phyloP scores from a whole-genome alignment of 2,329 filamentous ascomycete genomes.

The Scedosporium boydii region DNA sequence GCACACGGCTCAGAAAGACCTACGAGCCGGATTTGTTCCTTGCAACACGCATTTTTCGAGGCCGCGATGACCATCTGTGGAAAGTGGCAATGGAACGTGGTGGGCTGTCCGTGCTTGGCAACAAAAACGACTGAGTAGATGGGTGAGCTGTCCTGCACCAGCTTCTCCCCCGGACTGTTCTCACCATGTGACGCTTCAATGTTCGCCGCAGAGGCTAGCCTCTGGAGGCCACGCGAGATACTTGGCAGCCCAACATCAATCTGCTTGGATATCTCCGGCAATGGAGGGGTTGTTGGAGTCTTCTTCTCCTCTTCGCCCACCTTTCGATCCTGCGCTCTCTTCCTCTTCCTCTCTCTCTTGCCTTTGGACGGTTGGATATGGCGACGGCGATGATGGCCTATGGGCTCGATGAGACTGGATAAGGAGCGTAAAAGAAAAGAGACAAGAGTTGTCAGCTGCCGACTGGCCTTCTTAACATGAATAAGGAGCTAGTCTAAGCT shows the following conservation, averaged over 20 bases:
- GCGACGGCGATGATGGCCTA: constrained; percentile 50
- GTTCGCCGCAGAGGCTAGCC: constrained; percentile 6
- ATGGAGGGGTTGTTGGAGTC: constrained; percentile 12
- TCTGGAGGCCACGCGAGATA: constrained; percentile 51
- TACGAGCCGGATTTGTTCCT: constrained; percentile 44
- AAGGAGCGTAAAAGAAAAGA: not conserved
- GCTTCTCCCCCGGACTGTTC: not conserved
- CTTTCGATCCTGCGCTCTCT: constrained; percentile 14
- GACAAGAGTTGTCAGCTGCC: too few relatives aligned
- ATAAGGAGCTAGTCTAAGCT: not conserved
- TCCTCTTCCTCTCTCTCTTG: constrained; percentile 45
- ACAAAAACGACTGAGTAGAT: constrained; percentile 48
- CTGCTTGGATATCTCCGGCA: constrained; percentile 43
- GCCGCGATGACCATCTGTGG: constrained; percentile 44
- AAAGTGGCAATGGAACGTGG: constrained; percentile 50
- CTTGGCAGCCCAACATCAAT: constrained; percentile 57
- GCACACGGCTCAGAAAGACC: constrained; percentile 53
- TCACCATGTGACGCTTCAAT: not conserved
- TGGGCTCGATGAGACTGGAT: constrained; percentile 49
- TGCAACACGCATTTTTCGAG: constrained; percentile 28
- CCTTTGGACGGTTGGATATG: constrained; percentile 51
- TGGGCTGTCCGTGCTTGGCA: constrained; percentile 45
- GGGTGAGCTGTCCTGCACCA: constrained; percentile 6
- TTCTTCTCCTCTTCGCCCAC: not conserved
- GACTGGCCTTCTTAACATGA: too few relatives aligned